Percentiles rank a stretch among this genome's conserved stretches.
Evolutionary conservation across 192 early-diverging fungal species (phyloP).

Genomic region (Linnemannia hyalina): DNA sequence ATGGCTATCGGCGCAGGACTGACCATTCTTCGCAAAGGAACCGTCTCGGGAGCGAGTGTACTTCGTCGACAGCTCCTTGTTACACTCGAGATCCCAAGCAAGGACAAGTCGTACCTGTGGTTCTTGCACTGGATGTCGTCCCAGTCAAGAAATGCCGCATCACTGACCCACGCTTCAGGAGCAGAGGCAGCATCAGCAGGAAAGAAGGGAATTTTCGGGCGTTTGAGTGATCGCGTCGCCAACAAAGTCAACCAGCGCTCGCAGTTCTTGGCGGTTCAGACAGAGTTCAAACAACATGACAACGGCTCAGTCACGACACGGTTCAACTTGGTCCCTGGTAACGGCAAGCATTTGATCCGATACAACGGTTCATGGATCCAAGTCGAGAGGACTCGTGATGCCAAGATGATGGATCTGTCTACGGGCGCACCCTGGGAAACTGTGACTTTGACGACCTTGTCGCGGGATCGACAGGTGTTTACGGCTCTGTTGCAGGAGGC

Average conservation of each 20-base stretch:
- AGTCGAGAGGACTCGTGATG: constrained; percentile 85
- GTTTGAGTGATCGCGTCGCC: constrained; percentile 55
- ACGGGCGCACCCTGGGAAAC: constrained; percentile 96
- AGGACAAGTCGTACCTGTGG: constrained; percentile 95
- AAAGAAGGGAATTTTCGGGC: constrained; percentile 25
- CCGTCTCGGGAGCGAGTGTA: constrained; percentile 75
- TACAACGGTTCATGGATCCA: constrained; percentile 88
- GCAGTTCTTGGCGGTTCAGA: constrained; percentile 89
- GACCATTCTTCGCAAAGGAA: constrained; percentile 81
- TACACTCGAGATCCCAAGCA: constrained; percentile 93
- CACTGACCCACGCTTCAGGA: constrained; percentile 29
- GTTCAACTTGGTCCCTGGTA: constrained; percentile 93
- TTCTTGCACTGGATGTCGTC: constrained; percentile 93
- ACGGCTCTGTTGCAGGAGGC: constrained; percentile 84
- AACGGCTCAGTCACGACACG: constrained; percentile 88
- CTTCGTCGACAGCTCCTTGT: constrained; percentile 85
- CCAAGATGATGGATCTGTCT: constrained; percentile 91
- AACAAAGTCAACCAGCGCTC: constrained; percentile 70
- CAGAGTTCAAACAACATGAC: constrained; percentile 87
- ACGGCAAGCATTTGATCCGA: constrained; percentile 89
- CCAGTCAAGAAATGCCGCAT: constrained; percentile 51
- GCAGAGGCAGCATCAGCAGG: neutral
- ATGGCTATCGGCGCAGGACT: constrained; percentile 89
- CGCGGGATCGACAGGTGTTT: constrained; percentile 84
- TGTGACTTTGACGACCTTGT: constrained; percentile 91